Conservation (phyloP, 768 basidiomycete genomes). For the Leccinum variicolor region DNA sequence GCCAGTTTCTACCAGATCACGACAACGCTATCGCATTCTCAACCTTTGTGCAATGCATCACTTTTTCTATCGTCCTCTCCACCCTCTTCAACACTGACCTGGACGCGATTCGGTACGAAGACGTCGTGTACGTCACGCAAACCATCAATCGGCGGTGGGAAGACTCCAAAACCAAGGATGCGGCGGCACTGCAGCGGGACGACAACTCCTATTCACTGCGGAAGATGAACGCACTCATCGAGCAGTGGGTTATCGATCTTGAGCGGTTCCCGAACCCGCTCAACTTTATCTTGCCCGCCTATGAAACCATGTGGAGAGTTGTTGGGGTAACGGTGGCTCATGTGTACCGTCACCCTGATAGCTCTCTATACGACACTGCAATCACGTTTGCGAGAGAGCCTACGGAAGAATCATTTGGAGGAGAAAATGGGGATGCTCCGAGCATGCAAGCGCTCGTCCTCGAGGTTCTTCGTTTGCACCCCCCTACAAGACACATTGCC, state of each 20-base stretch:
- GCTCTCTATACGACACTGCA: slow-evolving; percentile 26
- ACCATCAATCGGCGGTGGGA: slow-evolving; percentile 36
- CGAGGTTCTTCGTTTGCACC: slow-evolving; percentile 29
- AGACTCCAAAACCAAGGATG: slow-evolving; percentile 20
- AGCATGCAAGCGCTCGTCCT: slow-evolving; percentile 24
- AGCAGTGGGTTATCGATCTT: slow-evolving; percentile 34
- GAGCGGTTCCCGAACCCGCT: slow-evolving; percentile 36
- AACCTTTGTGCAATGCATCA: slow-evolving; percentile 42
- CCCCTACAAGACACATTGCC: slow-evolving; percentile 23
- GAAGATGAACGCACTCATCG: slow-evolving; percentile 26
- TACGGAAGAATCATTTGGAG: slow-evolving; percentile 18
- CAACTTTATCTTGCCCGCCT: slow-evolving; percentile 55
- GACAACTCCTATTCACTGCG: slow-evolving; percentile 25
- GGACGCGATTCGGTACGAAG: slow-evolving; percentile 28
- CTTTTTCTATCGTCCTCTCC: slow-evolving; percentile 41
- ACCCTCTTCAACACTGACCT: slow-evolving; percentile 35
- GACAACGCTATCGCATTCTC: slow-evolving; percentile 27
- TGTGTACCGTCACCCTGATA: slow-evolving; percentile 22
- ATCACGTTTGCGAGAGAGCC: slow-evolving; percentile 19
- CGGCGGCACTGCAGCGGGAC: slow-evolving; percentile 11
- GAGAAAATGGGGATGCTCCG: slow-evolving; percentile 11
- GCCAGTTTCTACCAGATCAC: slow-evolving; percentile 12
- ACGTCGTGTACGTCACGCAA: slow-evolving; percentile 37
- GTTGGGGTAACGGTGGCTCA: slow-evolving; percentile 45
- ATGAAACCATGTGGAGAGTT: slow-evolving; percentile 64